These are phyloP conservation scores for Nymphaea thermarum DNA, from an alignment of 164 flowering plant genomes.

Conservation along the genomic window DNA sequence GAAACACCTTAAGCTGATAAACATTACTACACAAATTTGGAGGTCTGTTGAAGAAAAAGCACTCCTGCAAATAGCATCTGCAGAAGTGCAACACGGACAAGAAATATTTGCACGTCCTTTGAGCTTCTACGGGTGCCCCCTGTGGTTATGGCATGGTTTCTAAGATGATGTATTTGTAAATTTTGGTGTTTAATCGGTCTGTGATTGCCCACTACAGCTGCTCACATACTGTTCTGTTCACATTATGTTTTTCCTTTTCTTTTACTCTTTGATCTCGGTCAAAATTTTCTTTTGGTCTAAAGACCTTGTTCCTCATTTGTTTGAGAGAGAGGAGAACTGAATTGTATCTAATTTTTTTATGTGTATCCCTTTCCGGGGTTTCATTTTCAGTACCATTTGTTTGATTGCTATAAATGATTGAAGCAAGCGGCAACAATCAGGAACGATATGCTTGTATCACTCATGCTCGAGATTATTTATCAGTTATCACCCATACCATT, in stretches of 20 bases:
- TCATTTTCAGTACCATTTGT: neutral
- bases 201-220: neutral
- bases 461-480: too few relatives aligned
- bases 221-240: too few relatives aligned
- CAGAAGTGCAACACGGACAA: neutral
- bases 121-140: neutral
- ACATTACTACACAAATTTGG: conserved; percentile 72
- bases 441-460: too few relatives aligned
- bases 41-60: conserved; percentile 73
- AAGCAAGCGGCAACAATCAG: neutral
- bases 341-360: too few relatives aligned
- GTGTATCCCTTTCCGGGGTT: neutral
- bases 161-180: neutral
- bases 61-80: conserved; percentile 2
- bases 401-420: neutral
- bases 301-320: neutral
- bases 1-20: too few relatives aligned
- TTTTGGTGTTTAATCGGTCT: neutral
- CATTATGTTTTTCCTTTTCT: neutral
- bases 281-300: neutral
- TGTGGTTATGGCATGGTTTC: neutral
- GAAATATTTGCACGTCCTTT: neutral
- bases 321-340: neutral
- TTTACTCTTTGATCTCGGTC: neutral
- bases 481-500: too few relatives aligned